Evolutionary conservation across 768 basidiomycete genomes (phyloP).

Genomic region (Auricularia auricula-judae): DNA sequence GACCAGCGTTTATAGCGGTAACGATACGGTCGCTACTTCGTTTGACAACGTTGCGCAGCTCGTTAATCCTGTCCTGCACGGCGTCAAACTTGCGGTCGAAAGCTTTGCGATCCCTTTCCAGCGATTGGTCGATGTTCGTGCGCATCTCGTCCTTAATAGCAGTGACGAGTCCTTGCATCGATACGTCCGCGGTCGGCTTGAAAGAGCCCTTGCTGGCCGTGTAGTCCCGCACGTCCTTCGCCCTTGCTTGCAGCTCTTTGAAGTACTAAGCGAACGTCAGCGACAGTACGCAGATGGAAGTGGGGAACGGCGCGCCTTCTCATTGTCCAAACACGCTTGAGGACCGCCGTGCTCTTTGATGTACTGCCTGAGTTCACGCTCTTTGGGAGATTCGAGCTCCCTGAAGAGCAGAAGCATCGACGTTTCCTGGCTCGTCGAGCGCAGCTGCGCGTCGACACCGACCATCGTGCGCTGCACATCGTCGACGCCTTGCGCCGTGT

Average conservation of each 20-base stretch:
- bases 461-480: slow-evolving; percentile 22
- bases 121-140: slow-evolving; percentile 17
- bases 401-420: slow-evolving; percentile 26
- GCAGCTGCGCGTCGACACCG: neutral
- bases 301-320: slow-evolving; percentile 18
- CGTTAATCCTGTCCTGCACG: slow-evolving; percentile 28
- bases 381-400: slow-evolving; percentile 28
- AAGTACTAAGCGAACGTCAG: neutral
- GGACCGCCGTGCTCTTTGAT: slow-evolving; percentile 29
- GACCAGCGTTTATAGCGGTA: slow-evolving; percentile 26
- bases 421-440: slow-evolving; percentile 14
- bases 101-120: slow-evolving; percentile 27
- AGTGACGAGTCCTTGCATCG: neutral
- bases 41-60: slow-evolving; percentile 17
- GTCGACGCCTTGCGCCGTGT: slow-evolving; percentile 28
- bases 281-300: neutral
- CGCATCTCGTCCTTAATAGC: slow-evolving; percentile 13
- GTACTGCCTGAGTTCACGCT: slow-evolving; percentile 26
- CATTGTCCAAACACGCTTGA: slow-evolving; percentile 24
- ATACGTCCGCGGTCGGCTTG: too few species aligned
- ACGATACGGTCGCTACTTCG: slow-evolving; percentile 30
- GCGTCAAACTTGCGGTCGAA: slow-evolving; percentile 39
- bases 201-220: neutral
- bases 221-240: neutral
- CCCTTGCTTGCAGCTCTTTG: neutral